Percentiles rank a stretch among this genome's conserved stretches.
Conservation (phyloP, 2,329 filamentous ascomycete genomes). For the Cytospora paraplurivora region DNA sequence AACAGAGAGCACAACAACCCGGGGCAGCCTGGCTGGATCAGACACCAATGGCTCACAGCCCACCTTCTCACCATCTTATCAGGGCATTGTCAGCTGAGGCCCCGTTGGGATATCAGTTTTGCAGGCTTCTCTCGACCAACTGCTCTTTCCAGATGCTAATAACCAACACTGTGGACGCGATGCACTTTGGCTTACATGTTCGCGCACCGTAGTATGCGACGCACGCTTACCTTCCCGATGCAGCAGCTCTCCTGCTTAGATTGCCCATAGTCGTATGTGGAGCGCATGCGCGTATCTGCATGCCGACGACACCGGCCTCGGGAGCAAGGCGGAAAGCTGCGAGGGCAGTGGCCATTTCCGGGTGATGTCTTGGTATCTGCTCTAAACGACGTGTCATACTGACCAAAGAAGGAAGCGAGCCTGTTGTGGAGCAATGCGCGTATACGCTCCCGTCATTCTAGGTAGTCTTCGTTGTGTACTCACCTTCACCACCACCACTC, state of each 20-base stretch:
- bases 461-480: not conserved
- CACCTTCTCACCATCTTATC: not conserved
- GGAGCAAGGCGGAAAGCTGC: not conserved
- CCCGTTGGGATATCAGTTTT: not conserved
- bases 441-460: not conserved
- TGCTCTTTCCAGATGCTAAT: not conserved
- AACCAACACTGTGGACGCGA: not conserved
- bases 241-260: not conserved
- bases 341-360: not conserved
- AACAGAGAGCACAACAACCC: not conserved
- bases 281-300: not conserved
- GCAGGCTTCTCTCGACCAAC: not conserved
- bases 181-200: not conserved
- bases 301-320: conserved; percentile 2
- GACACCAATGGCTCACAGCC: not conserved
- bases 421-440: not conserved
- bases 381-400: not conserved
- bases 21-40: not conserved
- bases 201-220: not conserved
- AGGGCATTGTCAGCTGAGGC: not conserved
- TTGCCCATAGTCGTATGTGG: not conserved
- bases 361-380: not conserved
- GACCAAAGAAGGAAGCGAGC: not conserved
- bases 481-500: not conserved
- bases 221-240: conserved; percentile 1